Percentiles rank a stretch among this genome's conserved stretches.
These are phyloP conservation scores for Trametes elegans DNA, from an alignment of 768 basidiomycete genomes.

Conservation along the genomic window DNA sequence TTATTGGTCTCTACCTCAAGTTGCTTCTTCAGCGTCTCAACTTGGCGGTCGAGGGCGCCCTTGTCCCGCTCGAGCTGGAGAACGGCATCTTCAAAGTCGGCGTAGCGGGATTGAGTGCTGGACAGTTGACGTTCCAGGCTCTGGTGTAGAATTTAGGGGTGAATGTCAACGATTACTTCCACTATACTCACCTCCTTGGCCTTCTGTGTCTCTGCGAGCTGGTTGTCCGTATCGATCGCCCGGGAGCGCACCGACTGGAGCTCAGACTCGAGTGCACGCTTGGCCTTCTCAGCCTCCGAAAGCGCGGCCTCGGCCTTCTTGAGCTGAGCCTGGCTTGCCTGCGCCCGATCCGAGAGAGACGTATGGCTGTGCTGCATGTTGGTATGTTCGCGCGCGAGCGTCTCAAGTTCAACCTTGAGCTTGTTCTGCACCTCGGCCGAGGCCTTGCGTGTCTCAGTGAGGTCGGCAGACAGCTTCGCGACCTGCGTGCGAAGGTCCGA, in stretches of 20 bases:
- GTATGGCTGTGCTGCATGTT: conserved; percentile 59
- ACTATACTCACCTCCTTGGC: conserved; percentile 65
- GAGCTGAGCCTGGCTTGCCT: conserved; percentile 47
- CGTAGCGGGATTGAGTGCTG: conserved; percentile 69
- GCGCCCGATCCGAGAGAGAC: conserved; percentile 64
- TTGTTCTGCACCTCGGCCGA: conserved; percentile 68
- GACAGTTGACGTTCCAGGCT: conserved; percentile 75
- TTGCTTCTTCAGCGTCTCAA: conserved; percentile 69
- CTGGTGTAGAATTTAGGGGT: conserved; percentile 37
- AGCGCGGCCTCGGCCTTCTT: conserved; percentile 48
- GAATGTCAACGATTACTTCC: not conserved
- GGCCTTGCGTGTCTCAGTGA: conserved; percentile 59
- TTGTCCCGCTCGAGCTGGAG: conserved; percentile 84
- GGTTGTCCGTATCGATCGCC: conserved; percentile 63
- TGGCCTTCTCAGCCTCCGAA: conserved; percentile 64
- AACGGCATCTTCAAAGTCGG: conserved; percentile 85
- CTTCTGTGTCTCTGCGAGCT: conserved; percentile 57
- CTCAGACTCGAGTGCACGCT: conserved; percentile 68
- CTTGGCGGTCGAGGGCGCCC: conserved; percentile 65
- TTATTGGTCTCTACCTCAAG: conserved; percentile 72
- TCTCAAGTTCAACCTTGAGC: conserved; percentile 74
- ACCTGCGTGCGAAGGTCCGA: conserved; percentile 64
- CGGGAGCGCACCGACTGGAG: conserved; percentile 65
- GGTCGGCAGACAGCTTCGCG: conserved; percentile 58
- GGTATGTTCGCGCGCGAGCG: conserved; percentile 54